phyloP scores from a whole-genome alignment of 1,284 basidiomycete species.

The Heterobasidion occidentale region DNA sequence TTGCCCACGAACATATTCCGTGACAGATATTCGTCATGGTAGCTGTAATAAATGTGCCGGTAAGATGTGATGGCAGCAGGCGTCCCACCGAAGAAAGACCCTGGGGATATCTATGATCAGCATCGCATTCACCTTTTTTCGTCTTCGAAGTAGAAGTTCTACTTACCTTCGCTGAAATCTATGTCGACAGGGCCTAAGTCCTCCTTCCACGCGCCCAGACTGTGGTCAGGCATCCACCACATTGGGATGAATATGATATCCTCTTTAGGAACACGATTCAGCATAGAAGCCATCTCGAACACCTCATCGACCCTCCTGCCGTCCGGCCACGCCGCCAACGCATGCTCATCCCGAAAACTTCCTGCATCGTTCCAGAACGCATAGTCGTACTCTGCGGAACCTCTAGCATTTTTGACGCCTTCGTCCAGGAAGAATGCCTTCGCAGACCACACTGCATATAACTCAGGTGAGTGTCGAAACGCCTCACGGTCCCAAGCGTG shows the following conservation, averaged over 20 bases:
- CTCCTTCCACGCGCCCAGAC: constrained; percentile 31
- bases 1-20: constrained; percentile 42
- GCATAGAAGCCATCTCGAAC: constrained; percentile 23
- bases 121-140: background rate
- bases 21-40: constrained; percentile 39
- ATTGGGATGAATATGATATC: constrained; percentile 40
- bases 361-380: constrained; percentile 49
- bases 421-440: constrained; percentile 42
- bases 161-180: constrained; percentile 38
- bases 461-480: constrained; percentile 31
- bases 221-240: constrained; percentile 21
- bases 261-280: constrained; percentile 16
- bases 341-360: constrained; percentile 34
- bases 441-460: constrained; percentile 46
- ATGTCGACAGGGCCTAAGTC: constrained; percentile 36
- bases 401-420: constrained; percentile 24
- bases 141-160: background rate
- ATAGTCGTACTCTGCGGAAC: constrained; percentile 29
- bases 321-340: constrained; percentile 37
- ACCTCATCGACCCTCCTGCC: constrained; percentile 28
- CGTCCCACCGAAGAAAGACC: constrained; percentile 48
- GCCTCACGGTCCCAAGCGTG: constrained; percentile 35
- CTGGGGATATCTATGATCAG: constrained; percentile 18
- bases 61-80: constrained; percentile 35
- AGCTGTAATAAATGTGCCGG: constrained; percentile 33